Base-by-base conservation (phyloP, 441 rosid genomes). In the Syzygium syzygioides region DNA sequence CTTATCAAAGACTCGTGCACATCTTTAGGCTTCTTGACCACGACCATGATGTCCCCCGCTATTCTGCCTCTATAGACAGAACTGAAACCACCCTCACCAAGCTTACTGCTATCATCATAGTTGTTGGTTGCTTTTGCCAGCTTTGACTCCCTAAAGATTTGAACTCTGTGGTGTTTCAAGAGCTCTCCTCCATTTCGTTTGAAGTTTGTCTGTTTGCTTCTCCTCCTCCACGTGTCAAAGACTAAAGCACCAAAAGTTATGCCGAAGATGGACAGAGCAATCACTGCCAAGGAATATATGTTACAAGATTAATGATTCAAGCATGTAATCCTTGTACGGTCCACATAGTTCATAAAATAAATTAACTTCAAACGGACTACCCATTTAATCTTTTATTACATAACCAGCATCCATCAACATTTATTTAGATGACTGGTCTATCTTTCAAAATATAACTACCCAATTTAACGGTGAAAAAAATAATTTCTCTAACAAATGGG, bases 1-100 rank as follows among this genome's bases (percentile, higher is more conserved):
- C 12, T 59, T 3, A 26, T 2, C 2, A 60, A 17, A 60, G 66
- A 60, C 32, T 28, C 6, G 32, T 60, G 32, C 66, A 60, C 18
- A n/a, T n/a, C 68, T 13, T 60, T 60, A 60, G 68, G 68, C 19
- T 60, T 60, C 34, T 60, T 60, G 68, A 60, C 19, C 0, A 1
- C 4, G 2, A 60, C 9, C 32, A 4, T 0, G 4, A 1, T 28
- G 66, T 6, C 34, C 0, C 4, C 68, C 2, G 5, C 8, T 28
- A 28, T 28, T 60, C 17, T 60, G 3, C 17, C 66, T 28, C 0
- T 3, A 26, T 60, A 60, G 4, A 59, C 17, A 1, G 2, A 60
- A 28, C 17, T 4, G 0, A 0, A 60, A 60, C 18, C 1, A 0
- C 32, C 32, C 66, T 60, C 66, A 0, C 18, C 66, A 3, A 60